Evolutionary conservation across 192 early-diverging fungal species (phyloP), one percentile per base, ranked within the genome.

Genomic region (Mortierella antarctica): DNA sequence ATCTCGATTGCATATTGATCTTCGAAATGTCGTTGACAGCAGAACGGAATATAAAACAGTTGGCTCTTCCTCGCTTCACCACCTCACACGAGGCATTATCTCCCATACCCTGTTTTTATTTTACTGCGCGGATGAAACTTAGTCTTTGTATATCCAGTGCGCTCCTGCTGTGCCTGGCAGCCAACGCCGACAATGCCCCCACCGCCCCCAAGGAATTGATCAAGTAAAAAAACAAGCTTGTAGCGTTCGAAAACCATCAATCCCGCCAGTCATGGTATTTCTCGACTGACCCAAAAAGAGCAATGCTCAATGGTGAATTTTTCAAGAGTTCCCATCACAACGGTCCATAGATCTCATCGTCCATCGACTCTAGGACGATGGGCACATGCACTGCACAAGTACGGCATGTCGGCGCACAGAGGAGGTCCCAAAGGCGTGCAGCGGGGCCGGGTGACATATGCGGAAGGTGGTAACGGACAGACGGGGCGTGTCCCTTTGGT

Each of bases 401-500:
- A 66, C 18, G 52, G 65, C 3, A 18, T 66, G 39, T 66, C 65
- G 1, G 46, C 53, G 52, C 39, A 45, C 4, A 46, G 63, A 10
- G 44, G 51, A 20, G 69, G 59, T 2, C 50, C 59, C 7, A 15
- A 59, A n/a, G 69, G 69, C 11, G 46, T 57, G 21, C 67, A 70
- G n/a, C 58, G 69, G 10, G 69, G 69, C 15, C 57, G 69, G 11
- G 59, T 62, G n/a, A 14, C 44, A 0, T 49, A 55, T 17, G 21
- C 47, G 5, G 46, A n/a, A 10, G 61, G 45, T 15, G 4, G 7
- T 0, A 8, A 53, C 21, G 46, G 49, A 17, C 59, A 55, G 2
- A 10, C 47, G 23, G 69, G 59, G 4, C 59, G 44, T 6, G 41
- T 71, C 42, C 69, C 69, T 53, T 20, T 71, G 17, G 69, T 62